Base-by-base conservation (phyloP, 2,329 filamentous ascomycete species). In the Curvularia spicifera region DNA sequence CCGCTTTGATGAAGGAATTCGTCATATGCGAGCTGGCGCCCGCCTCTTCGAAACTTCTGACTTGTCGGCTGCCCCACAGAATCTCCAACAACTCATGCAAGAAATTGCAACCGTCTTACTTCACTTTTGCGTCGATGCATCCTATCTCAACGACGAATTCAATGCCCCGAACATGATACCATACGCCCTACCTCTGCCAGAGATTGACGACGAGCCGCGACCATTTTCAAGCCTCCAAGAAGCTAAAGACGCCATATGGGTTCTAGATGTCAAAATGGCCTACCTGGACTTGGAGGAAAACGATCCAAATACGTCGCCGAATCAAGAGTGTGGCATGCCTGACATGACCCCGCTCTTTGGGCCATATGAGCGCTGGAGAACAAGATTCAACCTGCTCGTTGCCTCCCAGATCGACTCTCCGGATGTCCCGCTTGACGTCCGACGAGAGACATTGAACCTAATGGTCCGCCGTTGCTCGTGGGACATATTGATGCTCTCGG, bases 81-180 rank as follows among this genome's bases (percentile, higher is more conserved):
- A 48, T 35, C 20, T 48, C 0, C 26, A 39, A 42, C 46, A 48
- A 13, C 46, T 59, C 15, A 51, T 59, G 29, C 56, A 59, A 22
- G 56, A 59, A 31, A 56, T 56, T 43, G 56, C 45, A 39, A 59
- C 56, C 31, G 52, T 59, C 4, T 44, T 59, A n/a, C 13, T 51
- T 40, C 56, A 40, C 47, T 47, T 59, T n/a, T 48, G 33, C 29
- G 56, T 59, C 47, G 56, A 59, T 31, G 56, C 46, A 26, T 42
- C 53, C 40, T 44, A 51, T 26, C 43, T 56, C 20, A 18, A 47
- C 4, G 37, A 56, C 6, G 46, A 56, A 8, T 51, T 56, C 29
- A 46, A 44, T 18, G 48, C 56, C 35, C 53, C 56, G 22, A 37
- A 59, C 40, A 47, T 59, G 26, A 35, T 46, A 10, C 46, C 52